Conservation (phyloP, 345 rosid genomes). For the Melastoma malabathricum region DNA sequence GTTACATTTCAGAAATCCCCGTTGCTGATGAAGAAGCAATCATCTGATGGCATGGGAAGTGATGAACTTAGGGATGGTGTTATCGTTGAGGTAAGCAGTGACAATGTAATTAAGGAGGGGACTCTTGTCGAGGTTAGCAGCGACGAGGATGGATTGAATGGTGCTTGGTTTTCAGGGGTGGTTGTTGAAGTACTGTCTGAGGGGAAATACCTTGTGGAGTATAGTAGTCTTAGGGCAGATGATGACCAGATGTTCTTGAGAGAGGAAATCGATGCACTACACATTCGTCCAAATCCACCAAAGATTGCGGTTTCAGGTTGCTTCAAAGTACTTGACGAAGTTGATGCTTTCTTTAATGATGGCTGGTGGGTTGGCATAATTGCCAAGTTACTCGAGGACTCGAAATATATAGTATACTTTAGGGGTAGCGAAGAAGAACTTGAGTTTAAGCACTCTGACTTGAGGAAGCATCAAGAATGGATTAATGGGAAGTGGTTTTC, state of each 20-base stretch:
- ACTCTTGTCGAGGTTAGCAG: conserved; percentile 52
- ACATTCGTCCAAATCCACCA: conserved; percentile 68
- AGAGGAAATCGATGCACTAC: conserved; percentile 37
- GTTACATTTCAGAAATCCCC: no score
- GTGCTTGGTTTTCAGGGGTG: conserved; percentile 74
- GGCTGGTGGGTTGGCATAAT: conserved; percentile 86
- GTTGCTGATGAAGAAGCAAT: neutral
- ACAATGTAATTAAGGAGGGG: conserved; percentile 17
- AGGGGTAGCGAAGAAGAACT: conserved; percentile 34
- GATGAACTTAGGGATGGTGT: conserved; percentile 3
- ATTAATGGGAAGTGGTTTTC: conserved; percentile 50
- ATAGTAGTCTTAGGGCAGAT: conserved; percentile 46
- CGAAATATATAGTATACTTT: conserved; percentile 43
- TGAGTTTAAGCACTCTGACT: conserved; percentile 37
- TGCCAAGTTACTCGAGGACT: conserved; percentile 28
- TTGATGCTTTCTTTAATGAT: conserved; percentile 68
- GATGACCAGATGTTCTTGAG: conserved; percentile 50
- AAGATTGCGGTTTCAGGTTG: conserved; percentile 18
- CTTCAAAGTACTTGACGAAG: conserved; percentile 50
- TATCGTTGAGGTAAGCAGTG: conserved; percentile 1
- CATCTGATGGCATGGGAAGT: conserved; percentile 19
- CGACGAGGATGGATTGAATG: conserved; percentile 74
- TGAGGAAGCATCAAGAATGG: conserved; percentile 78
- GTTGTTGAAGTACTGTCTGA: conserved; percentile 30
- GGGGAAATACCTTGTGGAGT: conserved; percentile 45